Evolutionary conservation across 2,329 filamentous ascomycete genomes (phyloP), one percentile per base, ranked within the genome.

Genomic region (Rosellinia necatrix): DNA sequence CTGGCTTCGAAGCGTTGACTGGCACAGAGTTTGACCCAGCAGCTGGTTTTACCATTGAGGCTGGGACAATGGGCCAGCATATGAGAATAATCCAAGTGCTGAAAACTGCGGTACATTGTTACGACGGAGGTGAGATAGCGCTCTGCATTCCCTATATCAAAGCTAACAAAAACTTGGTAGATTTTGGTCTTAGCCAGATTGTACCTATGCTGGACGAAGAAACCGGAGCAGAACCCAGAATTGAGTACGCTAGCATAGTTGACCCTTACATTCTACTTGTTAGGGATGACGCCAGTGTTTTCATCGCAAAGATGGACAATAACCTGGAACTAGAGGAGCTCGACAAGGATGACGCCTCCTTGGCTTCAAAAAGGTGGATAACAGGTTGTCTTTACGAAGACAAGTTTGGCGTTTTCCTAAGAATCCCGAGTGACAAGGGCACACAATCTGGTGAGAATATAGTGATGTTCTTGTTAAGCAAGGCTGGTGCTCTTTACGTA

Each of bases 191-290:
- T 49, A 87, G 88, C 41, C 93, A 97, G 68, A 97, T 99, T 51
- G 82, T 97, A 46, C 91, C 92, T 1, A 91, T 97, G 82, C 84
- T 91, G 59, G 94, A 97, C 66, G 94, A 96, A 66, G 90, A 94
- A 62, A 92, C 88, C 0, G 92, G 89, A 10, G 87, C 84, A 17
- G 91, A 96, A 66, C 87, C 91, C 4, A 82, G 87, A 49, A 88
- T 94, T 37, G 77, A 92, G 41, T 89, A 86, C 66, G 89, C 90
- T 32, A 96, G 90, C 69, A 92, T 97, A 65, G 84, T 84, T 17
- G 93, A 97, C 64, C 91, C 91, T 0, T 97, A 92, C 68, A 74
- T 99, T 10, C 77, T 96, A 2, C 81, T 97, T 12, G 76, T 96
- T 17, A 83, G 91, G 53, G 91, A 96, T 61, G 92, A 99, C 70